A percentile compares a stretch with the other conserved stretches of the same genome.
These are phyloP conservation scores for Ophiostoma triangulosporum DNA, from an alignment of 2,329 filamentous ascomycete species.

Conservation along the genomic window DNA sequence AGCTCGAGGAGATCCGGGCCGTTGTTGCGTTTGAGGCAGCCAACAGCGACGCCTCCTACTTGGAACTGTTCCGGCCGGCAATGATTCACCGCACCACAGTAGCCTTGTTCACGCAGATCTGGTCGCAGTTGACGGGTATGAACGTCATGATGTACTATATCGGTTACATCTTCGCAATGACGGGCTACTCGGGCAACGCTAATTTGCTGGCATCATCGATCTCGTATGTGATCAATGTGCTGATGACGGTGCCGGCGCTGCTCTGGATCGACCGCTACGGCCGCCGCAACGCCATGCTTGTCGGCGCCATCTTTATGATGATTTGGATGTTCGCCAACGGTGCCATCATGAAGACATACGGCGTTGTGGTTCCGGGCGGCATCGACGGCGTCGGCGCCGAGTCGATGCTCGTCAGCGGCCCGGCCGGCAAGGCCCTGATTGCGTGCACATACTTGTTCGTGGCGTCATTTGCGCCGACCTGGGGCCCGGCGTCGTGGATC, in stretches of 20 bases:
- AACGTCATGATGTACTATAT: constrained; percentile 25
- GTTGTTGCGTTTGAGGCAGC: constrained; percentile 21
- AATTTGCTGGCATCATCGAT: constrained; percentile 23
- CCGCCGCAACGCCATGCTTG: constrained; percentile 19
- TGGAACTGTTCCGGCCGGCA: too few species aligned
- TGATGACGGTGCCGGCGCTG: constrained; percentile 22
- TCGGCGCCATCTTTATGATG: constrained; percentile 22
- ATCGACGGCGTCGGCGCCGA: too few species aligned
- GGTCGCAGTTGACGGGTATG: constrained; percentile 23
- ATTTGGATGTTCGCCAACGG: constrained; percentile 20
- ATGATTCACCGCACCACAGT: too few species aligned
- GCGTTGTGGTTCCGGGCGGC: too few species aligned
- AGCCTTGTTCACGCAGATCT: too few species aligned
- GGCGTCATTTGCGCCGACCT: constrained; percentile 15
- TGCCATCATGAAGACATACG: constrained; percentile 11
- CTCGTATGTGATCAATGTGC: constrained; percentile 23
- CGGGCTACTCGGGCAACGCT: constrained; percentile 20
- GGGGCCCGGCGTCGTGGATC: constrained; percentile 15
- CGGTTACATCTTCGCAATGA: constrained; percentile 21
- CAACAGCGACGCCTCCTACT: too few species aligned
- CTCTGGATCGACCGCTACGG: constrained; percentile 22
- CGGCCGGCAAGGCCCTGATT: constrained; percentile 14
- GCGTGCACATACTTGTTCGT: constrained; percentile 17
- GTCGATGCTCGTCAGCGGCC: constrained; percentile 12
- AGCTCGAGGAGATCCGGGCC: constrained; percentile 20